Conservation (phyloP, 805 yeast genomes). For the Starmerella floricola region DNA sequence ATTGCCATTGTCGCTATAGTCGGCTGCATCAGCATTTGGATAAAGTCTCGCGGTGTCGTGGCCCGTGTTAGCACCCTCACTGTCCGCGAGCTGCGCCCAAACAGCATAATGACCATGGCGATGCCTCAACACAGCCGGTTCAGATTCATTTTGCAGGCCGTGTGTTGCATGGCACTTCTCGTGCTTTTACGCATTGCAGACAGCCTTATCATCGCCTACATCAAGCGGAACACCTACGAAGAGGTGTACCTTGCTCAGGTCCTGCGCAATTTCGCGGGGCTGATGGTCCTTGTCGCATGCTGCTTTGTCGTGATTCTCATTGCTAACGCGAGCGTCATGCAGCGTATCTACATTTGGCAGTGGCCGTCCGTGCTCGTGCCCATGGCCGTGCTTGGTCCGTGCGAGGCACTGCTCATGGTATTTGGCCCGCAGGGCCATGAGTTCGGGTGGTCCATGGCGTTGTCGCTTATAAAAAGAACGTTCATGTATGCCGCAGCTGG, state of each 20-base stretch:
- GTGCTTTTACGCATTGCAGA: constrained; percentile 8
- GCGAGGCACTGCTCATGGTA: constrained; percentile 1
- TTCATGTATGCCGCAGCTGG: constrained; percentile 20
- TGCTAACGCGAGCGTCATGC: constrained; percentile 16
- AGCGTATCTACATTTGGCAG: constrained; percentile 20
- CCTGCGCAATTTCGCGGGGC: constrained; percentile 16
- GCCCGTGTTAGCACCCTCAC: constrained; percentile 7
- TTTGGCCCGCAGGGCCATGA: not conserved
- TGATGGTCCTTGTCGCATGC: constrained; percentile 20
- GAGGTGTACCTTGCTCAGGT: constrained; percentile 16
- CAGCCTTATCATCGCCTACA: constrained; percentile 4
- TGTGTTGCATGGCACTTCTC: constrained; percentile 2
- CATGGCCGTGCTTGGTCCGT: constrained; percentile 6
- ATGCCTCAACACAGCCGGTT: not conserved
- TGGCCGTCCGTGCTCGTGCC: constrained; percentile 19
- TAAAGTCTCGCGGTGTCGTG: constrained; percentile 1
- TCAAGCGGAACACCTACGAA: constrained; percentile 2
- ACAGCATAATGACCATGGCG: not conserved
- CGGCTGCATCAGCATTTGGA: constrained; percentile 9
- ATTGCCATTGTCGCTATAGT: not conserved
- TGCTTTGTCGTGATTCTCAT: constrained; percentile 17
- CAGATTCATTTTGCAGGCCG: not conserved
- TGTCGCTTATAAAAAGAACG: not conserved
- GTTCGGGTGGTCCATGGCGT: not conserved
- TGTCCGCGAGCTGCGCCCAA: constrained; percentile 10